Percentiles rank a stretch among this genome's conserved stretches.
phyloP scores from a whole-genome alignment of 768 basidiomycete species.

The Rhodotorula graminis region DNA sequence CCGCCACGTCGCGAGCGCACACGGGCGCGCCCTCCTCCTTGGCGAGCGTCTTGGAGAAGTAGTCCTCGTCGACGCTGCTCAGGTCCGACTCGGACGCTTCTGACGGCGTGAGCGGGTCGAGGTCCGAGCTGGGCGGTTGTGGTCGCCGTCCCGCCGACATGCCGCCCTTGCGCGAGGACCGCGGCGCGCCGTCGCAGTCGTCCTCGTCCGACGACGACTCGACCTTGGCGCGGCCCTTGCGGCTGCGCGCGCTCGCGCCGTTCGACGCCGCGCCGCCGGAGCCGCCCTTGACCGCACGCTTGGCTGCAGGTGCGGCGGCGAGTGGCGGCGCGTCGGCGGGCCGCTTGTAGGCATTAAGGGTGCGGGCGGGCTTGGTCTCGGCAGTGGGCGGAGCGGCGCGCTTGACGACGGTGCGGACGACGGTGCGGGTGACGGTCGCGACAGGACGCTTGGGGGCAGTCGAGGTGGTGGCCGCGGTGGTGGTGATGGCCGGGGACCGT shows the following conservation, averaged over 20 bases:
- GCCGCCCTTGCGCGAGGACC: neutral
- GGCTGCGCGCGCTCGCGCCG: neutral
- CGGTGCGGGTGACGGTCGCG: neutral
- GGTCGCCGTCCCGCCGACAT: neutral
- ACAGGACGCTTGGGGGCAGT: neutral
- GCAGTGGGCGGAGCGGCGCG: neutral
- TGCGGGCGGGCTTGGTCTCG: neutral
- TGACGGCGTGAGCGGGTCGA: slow-evolving; percentile 10
- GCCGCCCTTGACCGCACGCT: neutral
- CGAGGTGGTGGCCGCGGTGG: too few species aligned
- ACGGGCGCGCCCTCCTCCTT: slow-evolving; percentile 11
- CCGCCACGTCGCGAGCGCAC: neutral
- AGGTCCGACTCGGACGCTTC: neutral
- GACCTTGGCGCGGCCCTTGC: neutral
- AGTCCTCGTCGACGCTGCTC: slow-evolving; percentile 21
- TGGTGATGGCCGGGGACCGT: too few species aligned
- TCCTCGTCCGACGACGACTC: neutral
- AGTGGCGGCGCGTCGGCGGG: neutral
- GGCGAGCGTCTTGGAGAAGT: neutral
- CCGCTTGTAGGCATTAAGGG: neutral
- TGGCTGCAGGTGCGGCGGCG: neutral
- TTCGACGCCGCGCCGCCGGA: too few species aligned
- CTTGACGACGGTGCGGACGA: neutral
- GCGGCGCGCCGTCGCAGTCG: neutral
- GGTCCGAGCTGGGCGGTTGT: neutral